Conservation (phyloP, 495 filamentous ascomycete genomes). For the Neohortaea acidophila region DNA sequence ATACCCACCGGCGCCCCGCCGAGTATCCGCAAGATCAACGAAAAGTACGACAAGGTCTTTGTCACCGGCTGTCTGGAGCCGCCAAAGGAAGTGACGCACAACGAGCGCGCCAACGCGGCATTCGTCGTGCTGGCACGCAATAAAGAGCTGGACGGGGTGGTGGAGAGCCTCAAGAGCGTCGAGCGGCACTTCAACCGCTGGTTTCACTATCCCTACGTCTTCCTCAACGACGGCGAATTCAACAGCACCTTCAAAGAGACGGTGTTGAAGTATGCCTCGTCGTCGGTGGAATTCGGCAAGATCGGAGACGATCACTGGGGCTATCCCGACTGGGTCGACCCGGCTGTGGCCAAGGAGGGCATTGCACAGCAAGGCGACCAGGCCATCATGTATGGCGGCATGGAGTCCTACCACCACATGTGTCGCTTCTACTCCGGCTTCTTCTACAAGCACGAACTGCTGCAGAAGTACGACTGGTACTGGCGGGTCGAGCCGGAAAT, state of each 20-base stretch:
- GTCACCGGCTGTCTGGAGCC: slow-evolving; percentile 70
- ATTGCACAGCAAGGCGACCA: slow-evolving; percentile 90
- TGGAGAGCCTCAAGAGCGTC: slow-evolving; percentile 93
- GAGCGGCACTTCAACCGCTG: slow-evolving; percentile 98
- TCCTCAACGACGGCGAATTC: slow-evolving; percentile 96
- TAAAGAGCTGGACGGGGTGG: slow-evolving; percentile 89
- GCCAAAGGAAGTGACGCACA: slow-evolving; percentile 36
- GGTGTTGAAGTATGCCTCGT: slow-evolving; percentile 77
- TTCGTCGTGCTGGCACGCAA: slow-evolving; percentile 94
- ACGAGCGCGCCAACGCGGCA: slow-evolving; percentile 73
- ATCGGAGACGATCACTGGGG: slow-evolving; percentile 89
- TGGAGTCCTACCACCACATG: slow-evolving; percentile 93
- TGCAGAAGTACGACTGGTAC: slow-evolving; percentile 98
- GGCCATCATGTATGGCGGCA: slow-evolving; percentile 98
- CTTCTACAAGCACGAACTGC: slow-evolving; percentile 94
- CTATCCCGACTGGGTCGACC: slow-evolving; percentile 90
- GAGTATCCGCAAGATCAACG: slow-evolving; percentile 92
- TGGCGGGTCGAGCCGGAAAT: slow-evolving; percentile 99
- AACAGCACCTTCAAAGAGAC: slow-evolving; percentile 80
- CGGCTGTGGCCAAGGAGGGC: slow-evolving; percentile 84
- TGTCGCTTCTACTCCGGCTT: slow-evolving; percentile 94
- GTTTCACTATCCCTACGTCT: slow-evolving; percentile 98
- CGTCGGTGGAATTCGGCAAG: slow-evolving; percentile 80
- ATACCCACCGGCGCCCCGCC: slow-evolving; percentile 85
- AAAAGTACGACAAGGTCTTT: slow-evolving; percentile 93